These are phyloP conservation scores for Melaleuca alternifolia DNA, from an alignment of 345 rosid species.

Conservation along the genomic window DNA sequence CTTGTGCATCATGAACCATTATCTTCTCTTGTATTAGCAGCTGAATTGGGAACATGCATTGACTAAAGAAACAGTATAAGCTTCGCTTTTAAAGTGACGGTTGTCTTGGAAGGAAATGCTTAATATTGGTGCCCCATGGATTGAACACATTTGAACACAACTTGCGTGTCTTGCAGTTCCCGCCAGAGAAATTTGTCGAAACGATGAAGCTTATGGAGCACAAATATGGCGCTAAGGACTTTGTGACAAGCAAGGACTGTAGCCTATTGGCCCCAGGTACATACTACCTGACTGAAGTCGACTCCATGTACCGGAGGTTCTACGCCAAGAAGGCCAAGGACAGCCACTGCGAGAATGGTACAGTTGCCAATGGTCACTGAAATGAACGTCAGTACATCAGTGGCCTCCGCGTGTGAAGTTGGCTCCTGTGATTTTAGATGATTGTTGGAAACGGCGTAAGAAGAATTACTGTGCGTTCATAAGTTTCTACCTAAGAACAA, in stretches of 20 bases:
- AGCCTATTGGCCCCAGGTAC: slow-evolving; percentile 86
- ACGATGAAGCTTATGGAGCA: slow-evolving; percentile 93
- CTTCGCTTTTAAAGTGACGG: background rate
- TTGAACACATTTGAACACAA: background rate
- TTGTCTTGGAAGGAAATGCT: background rate
- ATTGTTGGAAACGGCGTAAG: background rate
- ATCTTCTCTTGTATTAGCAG: background rate
- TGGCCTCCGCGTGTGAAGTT: background rate
- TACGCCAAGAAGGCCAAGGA: slow-evolving; percentile 51
- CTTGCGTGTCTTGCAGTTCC: slow-evolving; percentile 30
- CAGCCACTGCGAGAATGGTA: slow-evolving; percentile 27
- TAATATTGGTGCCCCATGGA: background rate
- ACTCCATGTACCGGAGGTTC: slow-evolving; percentile 87
- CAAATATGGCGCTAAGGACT: slow-evolving; percentile 93
- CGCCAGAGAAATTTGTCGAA: slow-evolving; percentile 80
- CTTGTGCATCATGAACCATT: background rate
- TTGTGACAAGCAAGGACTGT: slow-evolving; percentile 81
- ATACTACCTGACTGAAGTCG: slow-evolving; percentile 89
- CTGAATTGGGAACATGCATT: background rate
- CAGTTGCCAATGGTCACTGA: slow-evolving; percentile 65
- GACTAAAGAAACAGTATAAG: background rate
- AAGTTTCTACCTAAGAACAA: background rate
- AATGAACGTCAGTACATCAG: background rate
- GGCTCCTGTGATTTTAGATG: background rate
- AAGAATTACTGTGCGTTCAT: background rate